A percentile compares a stretch with the other conserved stretches of the same genome.
phyloP scores from a whole-genome alignment of 2,329 filamentous ascomycete genomes.

The Nectriaceae sp. region DNA sequence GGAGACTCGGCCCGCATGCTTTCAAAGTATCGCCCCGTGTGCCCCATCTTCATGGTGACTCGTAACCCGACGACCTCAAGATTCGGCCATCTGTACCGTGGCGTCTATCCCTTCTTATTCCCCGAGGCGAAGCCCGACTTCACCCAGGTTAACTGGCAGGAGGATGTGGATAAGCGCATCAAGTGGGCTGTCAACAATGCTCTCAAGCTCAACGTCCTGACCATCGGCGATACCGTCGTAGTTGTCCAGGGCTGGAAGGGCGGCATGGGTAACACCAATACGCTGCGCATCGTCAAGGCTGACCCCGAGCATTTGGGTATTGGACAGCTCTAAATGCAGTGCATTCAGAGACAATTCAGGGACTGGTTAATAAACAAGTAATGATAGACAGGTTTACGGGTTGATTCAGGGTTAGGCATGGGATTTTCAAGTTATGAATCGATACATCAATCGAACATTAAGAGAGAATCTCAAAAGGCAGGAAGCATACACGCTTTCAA shows the following conservation, averaged over 20 bases:
- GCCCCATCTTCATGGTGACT: constrained; percentile 99
- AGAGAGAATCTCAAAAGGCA: constrained; percentile 21
- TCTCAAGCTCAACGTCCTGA: constrained; percentile 76
- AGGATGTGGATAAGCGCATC: constrained; percentile 96
- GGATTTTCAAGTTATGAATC: constrained; percentile 28
- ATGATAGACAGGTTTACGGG: constrained; percentile 32
- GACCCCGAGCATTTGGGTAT: constrained; percentile 60
- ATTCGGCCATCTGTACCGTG: constrained; percentile 94
- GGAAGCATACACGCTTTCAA: not conserved
- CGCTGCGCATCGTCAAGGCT: constrained; percentile 65
- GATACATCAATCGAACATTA: constrained; percentile 2
- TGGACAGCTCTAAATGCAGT: constrained; percentile 39
- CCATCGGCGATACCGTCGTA: constrained; percentile 72
- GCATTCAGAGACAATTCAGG: constrained; percentile 15
- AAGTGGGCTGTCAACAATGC: constrained; percentile 94
- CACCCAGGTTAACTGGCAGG: constrained; percentile 90
- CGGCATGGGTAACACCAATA: constrained; percentile 91
- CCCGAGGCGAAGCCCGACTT: constrained; percentile 94
- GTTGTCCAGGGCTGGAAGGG: constrained; percentile 92
- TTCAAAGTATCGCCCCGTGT: constrained; percentile 98
- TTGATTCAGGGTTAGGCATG: constrained; percentile 29
- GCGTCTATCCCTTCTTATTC: constrained; percentile 97
- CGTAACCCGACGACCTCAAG: constrained; percentile 81
- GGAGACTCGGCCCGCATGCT: constrained; percentile 92
- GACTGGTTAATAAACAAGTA: constrained; percentile 30